These are phyloP conservation scores for Penicillium sp. DNA, from an alignment of 2,329 filamentous ascomycete genomes.

Conservation along the genomic window DNA sequence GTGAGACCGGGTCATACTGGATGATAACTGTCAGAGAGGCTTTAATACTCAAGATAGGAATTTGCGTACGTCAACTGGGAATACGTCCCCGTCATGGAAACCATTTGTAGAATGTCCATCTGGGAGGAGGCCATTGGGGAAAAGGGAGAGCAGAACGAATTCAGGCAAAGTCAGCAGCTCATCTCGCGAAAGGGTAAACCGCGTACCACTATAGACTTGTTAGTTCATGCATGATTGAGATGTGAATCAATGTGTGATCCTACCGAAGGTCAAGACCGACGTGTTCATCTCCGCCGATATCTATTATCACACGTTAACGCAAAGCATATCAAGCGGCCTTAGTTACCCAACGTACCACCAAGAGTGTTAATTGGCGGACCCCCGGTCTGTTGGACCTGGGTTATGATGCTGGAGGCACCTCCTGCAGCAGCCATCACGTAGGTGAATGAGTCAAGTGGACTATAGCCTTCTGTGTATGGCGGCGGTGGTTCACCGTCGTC, in stretches of 20 bases:
- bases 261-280: slow-evolving; percentile 94
- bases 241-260: slow-evolving; percentile 23
- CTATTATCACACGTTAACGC: slow-evolving; percentile 39
- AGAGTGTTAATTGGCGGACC: slow-evolving; percentile 82
- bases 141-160: slow-evolving; percentile 95
- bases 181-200: slow-evolving; percentile 91
- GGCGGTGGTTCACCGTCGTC: slow-evolving; percentile 91
- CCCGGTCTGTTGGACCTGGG: slow-evolving; percentile 93
- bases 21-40: slow-evolving; percentile 12
- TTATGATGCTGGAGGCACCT: slow-evolving; percentile 97
- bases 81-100: slow-evolving; percentile 88
- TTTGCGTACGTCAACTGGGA: slow-evolving; percentile 88
- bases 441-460: slow-evolving; percentile 85
- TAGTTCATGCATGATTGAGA: neutral
- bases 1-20: slow-evolving; percentile 92
- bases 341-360: slow-evolving; percentile 60
- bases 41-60: no score
- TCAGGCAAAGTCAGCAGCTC: slow-evolving; percentile 94
- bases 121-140: slow-evolving; percentile 95
- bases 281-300: slow-evolving; percentile 86
- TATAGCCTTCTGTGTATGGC: slow-evolving; percentile 90
- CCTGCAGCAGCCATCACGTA: slow-evolving; percentile 98
- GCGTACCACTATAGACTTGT: slow-evolving; percentile 66
- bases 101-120: slow-evolving; percentile 87
- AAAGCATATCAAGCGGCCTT: neutral